Base-by-base conservation (phyloP, 345 rosid species). In the Cardamine resedifolia region DNA sequence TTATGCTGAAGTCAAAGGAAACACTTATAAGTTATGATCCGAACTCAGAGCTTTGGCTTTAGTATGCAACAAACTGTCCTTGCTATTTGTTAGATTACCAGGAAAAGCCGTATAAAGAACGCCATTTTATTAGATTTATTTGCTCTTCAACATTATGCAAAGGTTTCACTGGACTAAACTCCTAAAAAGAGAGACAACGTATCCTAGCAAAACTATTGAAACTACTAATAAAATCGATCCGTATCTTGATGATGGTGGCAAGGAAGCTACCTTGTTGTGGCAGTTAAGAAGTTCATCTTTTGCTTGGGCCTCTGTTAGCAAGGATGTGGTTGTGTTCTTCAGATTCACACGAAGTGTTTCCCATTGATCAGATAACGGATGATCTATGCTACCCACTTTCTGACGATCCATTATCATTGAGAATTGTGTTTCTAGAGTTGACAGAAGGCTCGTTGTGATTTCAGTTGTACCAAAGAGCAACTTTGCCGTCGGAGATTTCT, bases 221-320 rank as follows among this genome's bases (percentile, higher is more conserved):
- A 86, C 53, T 7, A 85, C 24, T 70, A 84, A 26, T 56, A 90
- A 50, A 31, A 87, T 18, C 39, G 77, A 82, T 61, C 77, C 64
- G 75, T 78, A 85, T 82, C 84, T 78, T 66, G 86, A 79, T 34
- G 76, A 72, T 76, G 28, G 81, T 85, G 88, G 64, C 85, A 79
- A 83, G 80, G 83, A 81, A 80, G 85, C 93, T 91, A 95, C 99
- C 99, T 91, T 79, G 78, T 72, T 48, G 33, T 81, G 48, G 82
- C 81, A 75, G 68, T 79, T 69, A 44, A 77, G 71, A 50, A 24
- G 33, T 10, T 65, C 73, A 61, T 74, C 69, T 73, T 69, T 71
- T 39, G 28, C 82, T 68, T 81, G 81, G 55, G 82, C 73, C 59
- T 86, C 85, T 52, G 84, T 75, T 47, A 75, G 59, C 72, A 88